Evolutionary conservation across 1,284 basidiomycete genomes (phyloP).

Genomic region (Rhizopogon parksii): DNA sequence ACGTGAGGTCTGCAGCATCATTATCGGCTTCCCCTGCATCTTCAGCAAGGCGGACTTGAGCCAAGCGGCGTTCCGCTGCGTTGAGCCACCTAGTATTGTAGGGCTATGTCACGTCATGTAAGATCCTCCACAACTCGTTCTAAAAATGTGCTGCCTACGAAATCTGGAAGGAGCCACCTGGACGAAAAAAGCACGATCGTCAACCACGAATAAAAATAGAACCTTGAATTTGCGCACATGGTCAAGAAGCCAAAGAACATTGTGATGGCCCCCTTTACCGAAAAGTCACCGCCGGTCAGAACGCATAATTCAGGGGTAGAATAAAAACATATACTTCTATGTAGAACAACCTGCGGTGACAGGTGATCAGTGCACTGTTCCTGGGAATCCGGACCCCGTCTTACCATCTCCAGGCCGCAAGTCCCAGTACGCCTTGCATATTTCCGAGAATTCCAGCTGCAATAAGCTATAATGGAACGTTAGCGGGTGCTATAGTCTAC

Average conservation of each 20-base stretch:
- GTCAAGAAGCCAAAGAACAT: constrained; percentile 48
- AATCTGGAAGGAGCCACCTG: constrained; percentile 51
- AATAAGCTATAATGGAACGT: constrained; percentile 37
- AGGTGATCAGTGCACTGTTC: background rate
- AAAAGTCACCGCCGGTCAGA: constrained; percentile 1
- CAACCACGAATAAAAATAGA: background rate
- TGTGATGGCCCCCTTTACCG: constrained; percentile 46
- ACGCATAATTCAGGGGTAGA: background rate
- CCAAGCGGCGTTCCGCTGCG: constrained; percentile 52
- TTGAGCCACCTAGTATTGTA: constrained; percentile 63
- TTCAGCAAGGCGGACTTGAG: constrained; percentile 67
- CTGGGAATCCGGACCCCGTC: constrained; percentile 6
- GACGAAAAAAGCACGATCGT: constrained; percentile 1
- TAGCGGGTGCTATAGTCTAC: constrained; percentile 3
- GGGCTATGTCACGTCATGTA: constrained; percentile 34
- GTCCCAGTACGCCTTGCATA: constrained; percentile 63
- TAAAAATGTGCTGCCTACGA: constrained; percentile 29
- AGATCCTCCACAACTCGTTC: background rate
- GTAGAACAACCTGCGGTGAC: constrained; percentile 43
- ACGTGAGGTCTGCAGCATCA: constrained; percentile 50
- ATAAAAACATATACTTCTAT: constrained; percentile 40
- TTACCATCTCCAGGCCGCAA: constrained; percentile 67
- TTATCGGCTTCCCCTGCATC: constrained; percentile 67
- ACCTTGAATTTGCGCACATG: constrained; percentile 35
- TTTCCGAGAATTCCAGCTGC: constrained; percentile 63